Conservation (phyloP, 495 filamentous ascomycete genomes). For the Hypoxylon fuscum region DNA sequence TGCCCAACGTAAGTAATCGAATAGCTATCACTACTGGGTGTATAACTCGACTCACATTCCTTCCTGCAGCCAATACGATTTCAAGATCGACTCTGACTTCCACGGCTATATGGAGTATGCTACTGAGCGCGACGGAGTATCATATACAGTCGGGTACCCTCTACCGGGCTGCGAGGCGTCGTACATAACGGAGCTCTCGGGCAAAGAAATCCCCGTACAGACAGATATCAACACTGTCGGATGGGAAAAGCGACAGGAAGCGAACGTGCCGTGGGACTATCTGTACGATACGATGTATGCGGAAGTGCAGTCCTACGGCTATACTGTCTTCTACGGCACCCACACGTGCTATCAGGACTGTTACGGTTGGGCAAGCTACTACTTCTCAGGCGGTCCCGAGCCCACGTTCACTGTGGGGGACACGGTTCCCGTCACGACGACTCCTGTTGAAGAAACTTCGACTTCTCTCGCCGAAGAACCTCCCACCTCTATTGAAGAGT, state of each 20-base stretch:
- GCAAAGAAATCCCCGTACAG: slow-evolving; percentile 11
- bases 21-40: not conserved
- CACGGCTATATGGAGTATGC: not conserved
- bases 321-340: slow-evolving; percentile 18
- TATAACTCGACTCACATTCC: not conserved
- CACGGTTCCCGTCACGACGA: slow-evolving; percentile 6
- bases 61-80: not conserved
- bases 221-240: slow-evolving; percentile 5
- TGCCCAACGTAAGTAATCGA: slow-evolving; percentile 22
- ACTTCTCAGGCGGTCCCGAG: slow-evolving; percentile 8
- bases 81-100: not conserved
- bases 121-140: slow-evolving; percentile 20
- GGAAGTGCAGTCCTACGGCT: slow-evolving; percentile 1
- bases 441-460: slow-evolving; percentile 11
- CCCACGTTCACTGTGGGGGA: slow-evolving; percentile 5
- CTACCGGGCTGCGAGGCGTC: slow-evolving; percentile 16
- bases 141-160: slow-evolving; percentile 7
- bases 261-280: slow-evolving; percentile 23
- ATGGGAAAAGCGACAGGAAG: slow-evolving; percentile 22
- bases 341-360: slow-evolving; percentile 21
- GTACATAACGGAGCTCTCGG: slow-evolving; percentile 14
- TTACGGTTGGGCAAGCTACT: slow-evolving; percentile 4
- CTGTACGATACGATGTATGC: slow-evolving; percentile 10
- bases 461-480: too few species aligned
- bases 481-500: slow-evolving; percentile 4